Evolutionary conservation across 495 filamentous ascomycete genomes (phyloP).

Genomic region (Hypoxylon cercidicola): DNA sequence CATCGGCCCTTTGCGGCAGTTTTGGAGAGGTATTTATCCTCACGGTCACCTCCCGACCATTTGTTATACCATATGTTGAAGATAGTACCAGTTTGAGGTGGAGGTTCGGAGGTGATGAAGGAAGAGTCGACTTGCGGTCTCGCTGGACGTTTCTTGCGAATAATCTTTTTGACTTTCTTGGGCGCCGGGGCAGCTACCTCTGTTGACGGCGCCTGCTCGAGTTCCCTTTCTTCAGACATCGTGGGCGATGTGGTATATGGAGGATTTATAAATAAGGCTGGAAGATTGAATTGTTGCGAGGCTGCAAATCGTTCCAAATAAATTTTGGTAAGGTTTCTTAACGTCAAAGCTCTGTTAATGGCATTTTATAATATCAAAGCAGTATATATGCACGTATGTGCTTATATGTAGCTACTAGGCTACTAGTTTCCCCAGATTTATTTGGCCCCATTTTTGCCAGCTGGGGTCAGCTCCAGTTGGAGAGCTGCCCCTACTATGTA

Average conservation of each 20-base stretch:
- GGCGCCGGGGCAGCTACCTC: conserved; percentile 60
- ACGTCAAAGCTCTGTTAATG: conserved; percentile 9
- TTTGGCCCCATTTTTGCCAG: not conserved
- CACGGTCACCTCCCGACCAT: conserved; percentile 92
- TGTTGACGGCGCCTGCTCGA: conserved; percentile 42
- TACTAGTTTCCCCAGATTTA: conserved; percentile 28
- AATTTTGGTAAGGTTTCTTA: conserved; percentile 31
- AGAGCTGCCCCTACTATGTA: too few relatives aligned
- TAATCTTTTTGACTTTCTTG: conserved; percentile 72
- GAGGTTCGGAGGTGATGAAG: conserved; percentile 78
- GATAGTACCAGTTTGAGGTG: conserved; percentile 88
- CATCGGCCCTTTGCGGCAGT: conserved; percentile 76
- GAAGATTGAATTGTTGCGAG: conserved; percentile 18
- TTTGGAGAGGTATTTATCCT: conserved; percentile 87
- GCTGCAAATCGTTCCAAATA: conserved; percentile 4
- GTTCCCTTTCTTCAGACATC: conserved; percentile 49
- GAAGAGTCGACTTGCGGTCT: conserved; percentile 82
- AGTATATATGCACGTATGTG: conserved; percentile 7
- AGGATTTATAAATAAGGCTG: conserved; percentile 15
- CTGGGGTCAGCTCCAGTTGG: not conserved
- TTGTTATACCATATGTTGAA: conserved; percentile 99
- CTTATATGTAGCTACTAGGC: not conserved
- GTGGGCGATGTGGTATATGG: conserved; percentile 18
- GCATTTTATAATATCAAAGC: conserved; percentile 5
- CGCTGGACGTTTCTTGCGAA: conserved; percentile 74